Percentiles rank a stretch among this genome's conserved stretches.
Evolutionary conservation across 345 rosid species (phyloP).

Genomic region (Murraya paniculata): DNA sequence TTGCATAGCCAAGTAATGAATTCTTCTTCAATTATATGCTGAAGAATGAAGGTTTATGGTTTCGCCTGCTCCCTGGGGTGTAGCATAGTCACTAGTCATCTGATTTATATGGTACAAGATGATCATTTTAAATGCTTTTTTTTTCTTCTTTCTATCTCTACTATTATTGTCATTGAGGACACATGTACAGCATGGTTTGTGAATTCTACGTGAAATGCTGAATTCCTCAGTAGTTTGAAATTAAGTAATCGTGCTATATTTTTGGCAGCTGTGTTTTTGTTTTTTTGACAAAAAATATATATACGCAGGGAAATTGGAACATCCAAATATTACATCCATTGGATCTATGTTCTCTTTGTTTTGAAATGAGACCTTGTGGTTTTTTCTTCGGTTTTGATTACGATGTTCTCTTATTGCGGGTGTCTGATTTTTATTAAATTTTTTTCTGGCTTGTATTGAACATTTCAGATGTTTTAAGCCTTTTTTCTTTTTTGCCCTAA

Average conservation of each 20-base stretch:
- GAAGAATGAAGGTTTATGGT: neutral
- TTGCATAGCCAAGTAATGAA: neutral
- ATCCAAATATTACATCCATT: too few species aligned
- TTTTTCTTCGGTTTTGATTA: too few species aligned
- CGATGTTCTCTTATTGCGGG: too few species aligned
- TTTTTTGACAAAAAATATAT: too few species aligned
- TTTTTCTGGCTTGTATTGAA: too few species aligned
- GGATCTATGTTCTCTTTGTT: too few species aligned
- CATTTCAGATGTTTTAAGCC: too few species aligned
- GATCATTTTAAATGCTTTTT: neutral
- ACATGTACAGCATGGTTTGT: neutral
- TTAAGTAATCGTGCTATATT: neutral
- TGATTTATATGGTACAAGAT: neutral
- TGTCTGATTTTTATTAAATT: too few species aligned
- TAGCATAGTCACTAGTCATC: neutral
- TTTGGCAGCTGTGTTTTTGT: neutral
- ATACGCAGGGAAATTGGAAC: too few species aligned
- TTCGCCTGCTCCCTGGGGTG: neutral
- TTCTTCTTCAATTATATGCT: neutral
- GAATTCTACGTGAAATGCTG: neutral
- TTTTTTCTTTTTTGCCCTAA: too few species aligned
- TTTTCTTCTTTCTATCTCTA: neutral
- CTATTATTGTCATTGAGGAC: neutral
- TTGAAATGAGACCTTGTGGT: too few species aligned
- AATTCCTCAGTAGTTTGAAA: neutral